Evolutionary conservation across 75 land plant genomes (phyloP), one percentile per base, ranked within the genome.

Genomic region (Picea sitchensis): DNA sequence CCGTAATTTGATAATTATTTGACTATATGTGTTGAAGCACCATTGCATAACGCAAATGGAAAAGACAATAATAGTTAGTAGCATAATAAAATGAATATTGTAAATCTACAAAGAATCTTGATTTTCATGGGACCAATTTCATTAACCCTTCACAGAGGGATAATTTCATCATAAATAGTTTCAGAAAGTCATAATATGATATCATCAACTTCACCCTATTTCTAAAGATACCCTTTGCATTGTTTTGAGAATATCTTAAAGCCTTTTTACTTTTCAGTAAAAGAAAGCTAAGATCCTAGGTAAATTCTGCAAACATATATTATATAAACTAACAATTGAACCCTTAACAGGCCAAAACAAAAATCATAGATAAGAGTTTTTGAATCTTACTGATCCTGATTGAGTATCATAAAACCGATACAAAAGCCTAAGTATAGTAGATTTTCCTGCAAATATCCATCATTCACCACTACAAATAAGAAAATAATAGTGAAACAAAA

Each of bases 401-500:
- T 95, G 74, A 20, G 86, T 20, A 79, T 96, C 98, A 82, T 93
- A 96, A 77, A 96, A 92, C 77, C 99, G 87, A 88, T 89, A 96
- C 36, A 96, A 87, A 84, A 96, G 76, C 84, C 98, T 87, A 30
- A 94, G 82, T 78, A 92, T 85, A 5, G 97, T 92, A 13, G 97
- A 92, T 81, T 94, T 94, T 15, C 97, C 97, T 94, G 91, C 81
- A 83, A 57, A 77, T 14, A 76, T 30, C 36, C 58, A 51, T 51
- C 56, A 51, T 51, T 51, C 56, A 51, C 56, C 12, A 51, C 11
- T 51, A 51, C 56, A 11, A 51, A 51, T 51, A 51, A 51, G 56
- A 51, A 51, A 51, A 51, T 51, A 51, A 51, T 12, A 51, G 56
- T 51, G 9, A 12, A 51, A 51, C 11, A 51, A 51, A 51, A 9